These are phyloP conservation scores for Glycine soja DNA, from an alignment of 306 rosid species.

Conservation along the genomic window DNA sequence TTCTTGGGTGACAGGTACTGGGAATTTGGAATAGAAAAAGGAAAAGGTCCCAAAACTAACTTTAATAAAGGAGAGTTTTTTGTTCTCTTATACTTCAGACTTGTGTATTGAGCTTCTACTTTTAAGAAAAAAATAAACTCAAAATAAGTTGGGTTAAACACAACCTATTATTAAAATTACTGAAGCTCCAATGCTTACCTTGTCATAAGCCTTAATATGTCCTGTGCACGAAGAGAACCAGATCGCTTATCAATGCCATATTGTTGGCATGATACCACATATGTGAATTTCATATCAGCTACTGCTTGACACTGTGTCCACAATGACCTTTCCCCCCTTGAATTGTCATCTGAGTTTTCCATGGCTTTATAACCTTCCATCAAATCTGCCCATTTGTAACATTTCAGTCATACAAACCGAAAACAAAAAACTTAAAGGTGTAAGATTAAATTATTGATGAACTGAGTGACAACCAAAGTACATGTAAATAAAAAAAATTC, in stretches of 20 bases:
- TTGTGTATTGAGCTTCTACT: neutral
- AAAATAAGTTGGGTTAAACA: neutral
- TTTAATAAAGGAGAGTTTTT: too few species aligned
- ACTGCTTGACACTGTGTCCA: conserved; percentile 96
- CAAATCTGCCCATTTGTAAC: conserved; percentile 66
- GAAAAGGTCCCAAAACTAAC: neutral
- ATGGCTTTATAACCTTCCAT: conserved; percentile 98
- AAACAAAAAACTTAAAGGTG: neutral
- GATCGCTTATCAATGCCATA: conserved; percentile 96
- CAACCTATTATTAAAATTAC: neutral
- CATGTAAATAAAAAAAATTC: conserved; percentile 7
- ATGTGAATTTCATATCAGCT: conserved; percentile 96
- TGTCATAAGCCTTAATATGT: conserved; percentile 89
- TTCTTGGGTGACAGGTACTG: neutral
- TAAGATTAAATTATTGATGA: conserved; percentile 13
- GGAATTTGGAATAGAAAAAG: neutral
- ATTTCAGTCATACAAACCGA: conserved; percentile 22
- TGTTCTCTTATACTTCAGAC: neutral
- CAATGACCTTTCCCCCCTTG: conserved; percentile 79
- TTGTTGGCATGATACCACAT: conserved; percentile 91
- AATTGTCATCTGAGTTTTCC: conserved; percentile 77
- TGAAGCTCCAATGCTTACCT: conserved; percentile 59
- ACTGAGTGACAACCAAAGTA: neutral
- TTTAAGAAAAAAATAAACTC: neutral
- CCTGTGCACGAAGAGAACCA: conserved; percentile 82